A percentile compares a stretch with the other conserved stretches of the same genome.
phyloP scores from a whole-genome alignment of 2,329 filamentous ascomycete species.

The Pestalotiopsis sp. region DNA sequence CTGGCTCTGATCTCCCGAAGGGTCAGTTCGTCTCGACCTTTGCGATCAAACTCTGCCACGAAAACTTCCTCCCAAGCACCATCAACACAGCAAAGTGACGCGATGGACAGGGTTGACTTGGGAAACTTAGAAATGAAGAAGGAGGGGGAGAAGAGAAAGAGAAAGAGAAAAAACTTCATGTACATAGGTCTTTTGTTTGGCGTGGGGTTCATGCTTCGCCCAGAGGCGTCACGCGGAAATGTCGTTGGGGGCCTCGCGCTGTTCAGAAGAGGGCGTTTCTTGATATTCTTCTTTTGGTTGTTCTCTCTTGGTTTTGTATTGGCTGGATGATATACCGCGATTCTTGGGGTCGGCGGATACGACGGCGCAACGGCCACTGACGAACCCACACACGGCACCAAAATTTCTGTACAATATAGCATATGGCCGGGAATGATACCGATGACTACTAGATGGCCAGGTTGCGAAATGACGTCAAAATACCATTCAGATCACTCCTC shows the following conservation, averaged over 20 bases:
- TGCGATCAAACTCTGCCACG: neutral
- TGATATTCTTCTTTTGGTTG: neutral
- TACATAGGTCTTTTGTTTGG: slow-evolving; percentile 13
- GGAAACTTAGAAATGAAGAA: neutral
- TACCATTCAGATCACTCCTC: neutral
- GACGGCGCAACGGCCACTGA: slow-evolving; percentile 10
- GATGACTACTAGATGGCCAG: neutral
- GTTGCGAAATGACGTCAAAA: neutral
- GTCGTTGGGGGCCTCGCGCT: neutral
- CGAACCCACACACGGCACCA: neutral
- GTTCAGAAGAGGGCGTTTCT: slow-evolving; percentile 5
- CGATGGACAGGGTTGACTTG: neutral
- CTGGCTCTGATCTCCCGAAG: neutral
- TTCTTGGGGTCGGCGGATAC: neutral
- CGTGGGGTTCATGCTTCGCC: neutral
- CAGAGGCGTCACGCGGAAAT: neutral
- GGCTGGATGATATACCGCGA: slow-evolving; percentile 13
- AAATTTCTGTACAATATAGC: slow-evolving; percentile 11
- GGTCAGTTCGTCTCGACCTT: neutral
- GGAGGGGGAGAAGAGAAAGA: neutral
- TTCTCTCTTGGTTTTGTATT: neutral
- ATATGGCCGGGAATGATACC: neutral
- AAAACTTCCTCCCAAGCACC: neutral
- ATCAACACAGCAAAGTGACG: neutral
- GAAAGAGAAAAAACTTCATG: neutral